These are phyloP conservation scores for Exutisphaerella laricina DNA, from an alignment of 2,329 filamentous ascomycete genomes.

Conservation along the genomic window DNA sequence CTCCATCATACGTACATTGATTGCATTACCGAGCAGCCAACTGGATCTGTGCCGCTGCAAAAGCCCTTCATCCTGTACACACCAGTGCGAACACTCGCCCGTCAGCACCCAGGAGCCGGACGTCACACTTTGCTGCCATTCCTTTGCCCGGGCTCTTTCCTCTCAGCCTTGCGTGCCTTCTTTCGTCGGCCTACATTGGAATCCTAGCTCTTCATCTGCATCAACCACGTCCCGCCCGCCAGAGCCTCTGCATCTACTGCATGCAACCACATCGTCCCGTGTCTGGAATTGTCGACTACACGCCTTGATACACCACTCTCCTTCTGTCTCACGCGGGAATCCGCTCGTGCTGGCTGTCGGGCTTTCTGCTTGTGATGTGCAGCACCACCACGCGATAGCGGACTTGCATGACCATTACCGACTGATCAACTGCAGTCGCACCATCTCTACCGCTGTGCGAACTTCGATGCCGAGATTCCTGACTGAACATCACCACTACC, in stretches of 20 bases:
- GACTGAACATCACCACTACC: conserved; percentile 8
- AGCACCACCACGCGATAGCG: conserved; percentile 3
- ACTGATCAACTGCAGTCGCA: conserved; percentile 1
- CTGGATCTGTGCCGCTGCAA: conserved; percentile 3
- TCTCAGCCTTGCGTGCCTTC: conserved; percentile 7
- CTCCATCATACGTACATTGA: conserved; percentile 6
- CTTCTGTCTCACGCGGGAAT: neutral
- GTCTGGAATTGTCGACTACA: neutral
- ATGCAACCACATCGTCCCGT: conserved; percentile 2
- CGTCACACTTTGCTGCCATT: conserved; percentile 4
- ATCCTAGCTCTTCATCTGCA: conserved; percentile 2
- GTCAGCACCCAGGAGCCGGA: conserved; percentile 11
- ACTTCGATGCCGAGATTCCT: conserved; percentile 6
- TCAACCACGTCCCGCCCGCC: conserved; percentile 2
- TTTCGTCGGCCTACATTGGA: conserved; percentile 6
- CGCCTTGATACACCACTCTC: conserved; percentile 2
- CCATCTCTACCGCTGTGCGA: neutral
- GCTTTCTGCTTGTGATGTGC: conserved; percentile 3
- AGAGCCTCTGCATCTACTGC: conserved; percentile 5
- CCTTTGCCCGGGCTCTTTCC: conserved; percentile 1
- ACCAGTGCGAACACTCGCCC: too few relatives aligned
- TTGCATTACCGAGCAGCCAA: conserved; percentile 12
- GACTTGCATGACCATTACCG: too few relatives aligned
- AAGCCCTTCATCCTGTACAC: neutral
- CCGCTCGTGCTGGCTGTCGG: neutral